A percentile compares a stretch with the other conserved stretches of the same genome.
These are phyloP conservation scores for Ichthyophthirius multifiliis DNA, from an alignment of 169 alveolate genomes.

Conservation along the genomic window DNA sequence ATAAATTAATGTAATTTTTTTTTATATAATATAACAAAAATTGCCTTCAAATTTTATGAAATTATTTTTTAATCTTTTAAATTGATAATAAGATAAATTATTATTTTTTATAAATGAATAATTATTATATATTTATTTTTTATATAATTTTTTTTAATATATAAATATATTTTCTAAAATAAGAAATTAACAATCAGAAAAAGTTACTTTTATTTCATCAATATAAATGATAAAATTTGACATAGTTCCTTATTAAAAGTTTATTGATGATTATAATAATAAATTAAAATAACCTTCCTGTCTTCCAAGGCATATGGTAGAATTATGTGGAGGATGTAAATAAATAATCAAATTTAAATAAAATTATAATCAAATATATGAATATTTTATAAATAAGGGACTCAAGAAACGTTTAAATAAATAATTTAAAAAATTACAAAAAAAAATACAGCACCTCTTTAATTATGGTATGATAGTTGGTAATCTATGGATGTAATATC, in stretches of 20 bases:
- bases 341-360: not conserved
- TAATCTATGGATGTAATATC: not conserved
- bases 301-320: not conserved
- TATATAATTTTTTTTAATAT: too few relatives aligned
- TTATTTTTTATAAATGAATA: too few relatives aligned
- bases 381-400: not conserved
- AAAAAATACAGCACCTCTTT: not conserved
- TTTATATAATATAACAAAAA: too few relatives aligned
- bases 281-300: not conserved
- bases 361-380: not conserved
- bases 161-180: too few relatives aligned
- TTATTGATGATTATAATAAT: not conserved
- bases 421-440: conserved; percentile 1
- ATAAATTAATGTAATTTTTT: too few relatives aligned
- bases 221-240: not conserved
- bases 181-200: too few relatives aligned
- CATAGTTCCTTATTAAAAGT: not conserved
- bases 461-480: conserved; percentile 2
- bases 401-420: not conserved
- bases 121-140: too few relatives aligned
- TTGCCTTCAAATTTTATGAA: too few relatives aligned
- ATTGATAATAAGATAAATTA: too few relatives aligned
- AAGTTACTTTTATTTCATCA: not conserved
- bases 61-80: too few relatives aligned
- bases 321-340: conserved; percentile 5